A percentile compares a stretch with the other conserved stretches of the same genome.
These are phyloP conservation scores for Papiliotrema laurentii DNA, from an alignment of 1,284 basidiomycete species.

Conservation along the genomic window DNA sequence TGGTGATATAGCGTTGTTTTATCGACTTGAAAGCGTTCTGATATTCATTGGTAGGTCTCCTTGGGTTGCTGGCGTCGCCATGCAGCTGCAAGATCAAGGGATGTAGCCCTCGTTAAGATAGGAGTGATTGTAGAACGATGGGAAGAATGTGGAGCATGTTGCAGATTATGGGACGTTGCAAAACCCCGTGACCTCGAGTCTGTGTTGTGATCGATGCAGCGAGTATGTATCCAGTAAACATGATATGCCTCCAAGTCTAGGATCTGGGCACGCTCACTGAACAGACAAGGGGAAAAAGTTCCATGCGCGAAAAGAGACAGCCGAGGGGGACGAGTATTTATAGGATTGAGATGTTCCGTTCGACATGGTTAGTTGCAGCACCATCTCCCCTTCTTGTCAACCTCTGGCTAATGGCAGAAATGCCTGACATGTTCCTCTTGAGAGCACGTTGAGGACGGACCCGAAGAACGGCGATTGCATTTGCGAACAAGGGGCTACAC, in stretches of 20 bases:
- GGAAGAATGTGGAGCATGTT: too few relatives aligned
- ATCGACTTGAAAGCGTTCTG: too few relatives aligned
- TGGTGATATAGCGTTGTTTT: too few relatives aligned
- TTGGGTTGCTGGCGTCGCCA: too few relatives aligned
- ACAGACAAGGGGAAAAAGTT: slow-evolving; percentile 90
- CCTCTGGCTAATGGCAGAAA: slow-evolving; percentile 37
- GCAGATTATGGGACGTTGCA: too few relatives aligned
- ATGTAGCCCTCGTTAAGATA: too few relatives aligned
- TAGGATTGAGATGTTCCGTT: slow-evolving; percentile 72
- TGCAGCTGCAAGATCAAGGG: too few relatives aligned
- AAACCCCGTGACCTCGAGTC: too few relatives aligned
- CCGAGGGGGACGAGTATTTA: slow-evolving; percentile 94
- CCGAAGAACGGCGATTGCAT: slow-evolving; percentile 94
- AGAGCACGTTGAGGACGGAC: slow-evolving; percentile 99
- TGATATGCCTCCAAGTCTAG: too few relatives aligned
- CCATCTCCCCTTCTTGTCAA: background rate
- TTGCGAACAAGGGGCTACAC: slow-evolving; percentile 86
- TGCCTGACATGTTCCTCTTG: slow-evolving; percentile 88
- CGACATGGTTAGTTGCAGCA: slow-evolving; percentile 42
- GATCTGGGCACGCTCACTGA: background rate
- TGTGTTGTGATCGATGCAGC: slow-evolving; percentile 93
- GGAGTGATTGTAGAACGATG: too few relatives aligned
- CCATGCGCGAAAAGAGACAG: slow-evolving; percentile 97
- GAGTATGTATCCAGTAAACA: slow-evolving; percentile 88
- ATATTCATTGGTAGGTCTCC: too few relatives aligned